Conservation (phyloP, 2,329 filamentous ascomycete genomes). For the Monosporascus sp. region DNA sequence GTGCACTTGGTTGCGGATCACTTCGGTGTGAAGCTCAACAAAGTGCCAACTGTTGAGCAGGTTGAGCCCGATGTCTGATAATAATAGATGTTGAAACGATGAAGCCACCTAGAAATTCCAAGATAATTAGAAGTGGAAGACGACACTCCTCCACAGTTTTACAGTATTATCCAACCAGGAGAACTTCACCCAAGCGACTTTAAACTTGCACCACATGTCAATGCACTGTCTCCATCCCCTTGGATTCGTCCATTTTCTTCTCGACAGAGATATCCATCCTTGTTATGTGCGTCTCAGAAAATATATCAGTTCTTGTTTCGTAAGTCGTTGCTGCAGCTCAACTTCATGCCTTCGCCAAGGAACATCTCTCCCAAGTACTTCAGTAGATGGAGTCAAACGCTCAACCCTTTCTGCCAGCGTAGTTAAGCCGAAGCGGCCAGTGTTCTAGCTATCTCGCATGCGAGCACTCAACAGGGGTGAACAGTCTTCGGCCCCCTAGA, state of each 20-base stretch:
- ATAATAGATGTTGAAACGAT: too few relatives aligned
- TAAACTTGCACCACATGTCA: background rate
- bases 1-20: constrained; percentile 17
- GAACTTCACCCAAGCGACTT: too few relatives aligned
- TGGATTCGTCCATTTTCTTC: background rate
- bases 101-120: too few relatives aligned
- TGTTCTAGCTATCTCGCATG: constrained; percentile 34
- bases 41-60: constrained; percentile 21
- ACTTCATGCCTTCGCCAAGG: constrained; percentile 18
- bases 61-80: constrained; percentile 22
- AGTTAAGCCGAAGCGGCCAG: constrained; percentile 27
- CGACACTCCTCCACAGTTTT: too few relatives aligned
- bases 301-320: background rate
- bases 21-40: constrained; percentile 17
- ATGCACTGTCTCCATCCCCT: background rate
- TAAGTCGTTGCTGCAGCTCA: background rate
- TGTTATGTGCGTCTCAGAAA: background rate
- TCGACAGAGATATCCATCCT: background rate
- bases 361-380: constrained; percentile 29
- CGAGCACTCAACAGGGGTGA: constrained; percentile 21
- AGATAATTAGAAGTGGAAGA: too few relatives aligned
- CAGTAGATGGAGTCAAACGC: constrained; percentile 33
- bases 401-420: constrained; percentile 32
- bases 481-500: constrained; percentile 18
- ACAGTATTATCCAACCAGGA: too few relatives aligned